Evolutionary conservation across 352 stramenopile species (phyloP), one percentile per base, ranked within the genome.

Genomic region (Phytophthora pini): DNA sequence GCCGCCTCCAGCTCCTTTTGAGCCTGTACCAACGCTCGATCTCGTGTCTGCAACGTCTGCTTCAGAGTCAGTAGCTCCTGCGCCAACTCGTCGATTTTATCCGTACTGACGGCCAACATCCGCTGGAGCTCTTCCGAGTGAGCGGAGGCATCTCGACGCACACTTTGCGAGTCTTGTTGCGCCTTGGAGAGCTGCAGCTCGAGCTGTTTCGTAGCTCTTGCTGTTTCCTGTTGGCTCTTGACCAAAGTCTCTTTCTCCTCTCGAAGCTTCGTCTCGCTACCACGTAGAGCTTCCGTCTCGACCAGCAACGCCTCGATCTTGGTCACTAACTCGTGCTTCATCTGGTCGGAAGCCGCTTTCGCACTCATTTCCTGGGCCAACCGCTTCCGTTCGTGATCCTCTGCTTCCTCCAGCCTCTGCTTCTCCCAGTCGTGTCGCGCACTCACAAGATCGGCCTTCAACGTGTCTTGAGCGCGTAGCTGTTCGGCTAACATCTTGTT

Each of bases 401-500:
- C 54, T 20, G 66, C 22, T n/a, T 29, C 44, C 5, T 71, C 49
- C 49, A 72, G 46, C 5, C 31, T 47, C 11, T 76, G 57, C 15
- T 70, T 75, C 24, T 69, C 66, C 54, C 40, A 76, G n/a, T 65
- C 62, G 27, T 43, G 47, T 41, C 53, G 54, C 20, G 47, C 61
- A 50, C 47, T 58, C 45, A 65, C 60, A 0, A 70, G 47, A 27
- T 79, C 71, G 3, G 72, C 68, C 31, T 61, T 71, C 27, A 92
- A 56, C 9, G 58, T 67, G 50, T 94, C 83, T 61, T 90, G 83
- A 4, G 64, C 56, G n/a, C 72, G 79, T 11, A 96, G 58, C 57
- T 95, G 85, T 5, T 90, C 69, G 2, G 72, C 76, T 57, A 94
- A 71, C 87, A 96, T 93, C 29, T 68, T 53, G 52, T 89, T 89